Conservation (phyloP, 768 basidiomycete genomes). For the Leucocoprinus sp. region DNA sequence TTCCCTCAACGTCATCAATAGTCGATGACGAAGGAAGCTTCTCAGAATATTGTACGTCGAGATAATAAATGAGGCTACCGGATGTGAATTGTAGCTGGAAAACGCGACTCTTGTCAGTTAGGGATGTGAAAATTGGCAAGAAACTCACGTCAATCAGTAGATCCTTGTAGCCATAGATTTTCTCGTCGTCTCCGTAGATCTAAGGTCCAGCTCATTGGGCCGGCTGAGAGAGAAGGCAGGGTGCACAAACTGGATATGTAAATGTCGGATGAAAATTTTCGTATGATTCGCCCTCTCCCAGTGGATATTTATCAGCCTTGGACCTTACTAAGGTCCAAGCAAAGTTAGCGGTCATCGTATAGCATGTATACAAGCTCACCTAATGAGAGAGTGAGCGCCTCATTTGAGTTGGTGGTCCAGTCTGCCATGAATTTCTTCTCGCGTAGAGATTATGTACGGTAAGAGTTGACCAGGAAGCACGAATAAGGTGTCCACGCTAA, state of each 20-base stretch:
- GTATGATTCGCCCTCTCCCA: slow-evolving; percentile 50
- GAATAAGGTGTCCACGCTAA: not conserved
- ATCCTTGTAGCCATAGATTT: slow-evolving; percentile 88
- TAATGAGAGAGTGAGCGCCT: slow-evolving; percentile 66
- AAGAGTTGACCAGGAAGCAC: not conserved
- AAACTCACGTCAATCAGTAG: slow-evolving; percentile 71
- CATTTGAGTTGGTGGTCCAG: slow-evolving; percentile 78
- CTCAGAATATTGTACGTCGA: slow-evolving; percentile 58
- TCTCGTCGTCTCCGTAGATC: slow-evolving; percentile 97
- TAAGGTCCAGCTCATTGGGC: slow-evolving; percentile 20
- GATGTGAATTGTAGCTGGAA: slow-evolving; percentile 76
- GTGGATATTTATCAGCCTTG: slow-evolving; percentile 50
- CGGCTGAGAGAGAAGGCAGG: not conserved
- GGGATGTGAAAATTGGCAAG: not conserved
- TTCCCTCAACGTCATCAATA: slow-evolving; percentile 83
- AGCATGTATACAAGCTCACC: slow-evolving; percentile 35
- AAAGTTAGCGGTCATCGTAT: not conserved
- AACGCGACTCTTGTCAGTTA: not conserved
- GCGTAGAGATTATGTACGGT: not conserved
- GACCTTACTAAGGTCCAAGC: slow-evolving; percentile 47
- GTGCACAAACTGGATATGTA: slow-evolving; percentile 79
- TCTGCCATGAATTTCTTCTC: slow-evolving; percentile 31
- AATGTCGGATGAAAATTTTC: slow-evolving; percentile 78
- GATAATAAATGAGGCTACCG: slow-evolving; percentile 72
- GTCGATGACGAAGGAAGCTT: slow-evolving; percentile 59